Evolutionary conservation across 2,329 filamentous ascomycete species (phyloP).

Genomic region (Venturia pyrina): DNA sequence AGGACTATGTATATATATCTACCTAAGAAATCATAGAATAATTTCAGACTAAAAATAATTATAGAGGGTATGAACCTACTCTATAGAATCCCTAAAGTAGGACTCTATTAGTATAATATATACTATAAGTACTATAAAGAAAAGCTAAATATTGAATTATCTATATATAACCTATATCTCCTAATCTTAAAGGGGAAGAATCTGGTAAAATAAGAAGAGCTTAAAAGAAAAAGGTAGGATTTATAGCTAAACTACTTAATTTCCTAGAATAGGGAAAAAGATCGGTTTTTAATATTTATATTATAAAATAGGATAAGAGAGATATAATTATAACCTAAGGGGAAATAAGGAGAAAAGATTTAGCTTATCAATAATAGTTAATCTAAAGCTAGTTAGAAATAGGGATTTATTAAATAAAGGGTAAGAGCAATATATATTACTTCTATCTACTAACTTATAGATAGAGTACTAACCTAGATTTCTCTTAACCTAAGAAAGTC

Average conservation of each 20-base stretch:
- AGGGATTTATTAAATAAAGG: no score
- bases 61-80: neutral
- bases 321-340: neutral
- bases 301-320: neutral
- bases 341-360: no score
- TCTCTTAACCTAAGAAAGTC: no score
- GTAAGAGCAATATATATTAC: no score
- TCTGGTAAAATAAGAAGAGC: neutral
- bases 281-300: neutral
- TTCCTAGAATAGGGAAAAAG: neutral
- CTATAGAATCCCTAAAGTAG: neutral
- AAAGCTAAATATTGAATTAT: neutral
- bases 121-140: neutral
- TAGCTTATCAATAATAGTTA: no score
- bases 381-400: no score
- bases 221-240: neutral
- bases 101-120: neutral
- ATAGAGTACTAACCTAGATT: no score
- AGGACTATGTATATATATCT: neutral
- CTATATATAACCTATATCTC: neutral
- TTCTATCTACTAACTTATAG: no score
- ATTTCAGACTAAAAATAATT: neutral
- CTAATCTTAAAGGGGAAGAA: neutral
- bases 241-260: neutral
- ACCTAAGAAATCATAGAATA: neutral